Conservation (phyloP, 495 filamentous ascomycete species). For the Massariosphaeria phaeospora region DNA sequence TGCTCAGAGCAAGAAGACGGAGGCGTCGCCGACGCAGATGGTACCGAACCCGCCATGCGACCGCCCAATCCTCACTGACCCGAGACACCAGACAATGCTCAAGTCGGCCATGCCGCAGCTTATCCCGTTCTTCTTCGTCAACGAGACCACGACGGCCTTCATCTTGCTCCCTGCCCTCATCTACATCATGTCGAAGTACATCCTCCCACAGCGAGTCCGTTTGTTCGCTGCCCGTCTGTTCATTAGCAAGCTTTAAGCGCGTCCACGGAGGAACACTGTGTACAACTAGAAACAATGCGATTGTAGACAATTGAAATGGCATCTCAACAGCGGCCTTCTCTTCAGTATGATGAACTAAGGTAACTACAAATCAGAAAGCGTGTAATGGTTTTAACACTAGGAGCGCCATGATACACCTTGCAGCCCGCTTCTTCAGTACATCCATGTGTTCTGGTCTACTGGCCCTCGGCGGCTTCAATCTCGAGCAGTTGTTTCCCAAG, state of each 20-base stretch:
- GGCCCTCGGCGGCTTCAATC: too few relatives aligned
- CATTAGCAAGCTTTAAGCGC: slow-evolving; percentile 39
- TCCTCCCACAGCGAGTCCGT: slow-evolving; percentile 36
- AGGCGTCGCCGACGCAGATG: slow-evolving; percentile 16
- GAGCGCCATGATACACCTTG: too few relatives aligned
- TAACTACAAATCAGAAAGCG: too few relatives aligned
- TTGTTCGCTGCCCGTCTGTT: slow-evolving; percentile 34
- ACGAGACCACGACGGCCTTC: slow-evolving; percentile 39
- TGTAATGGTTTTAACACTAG: too few relatives aligned
- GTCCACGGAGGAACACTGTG: slow-evolving; percentile 2
- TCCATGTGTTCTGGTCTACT: too few relatives aligned
- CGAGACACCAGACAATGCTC: slow-evolving; percentile 25
- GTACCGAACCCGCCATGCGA: slow-evolving; percentile 4
- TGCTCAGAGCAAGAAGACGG: slow-evolving; percentile 26
- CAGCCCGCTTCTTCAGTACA: too few relatives aligned
- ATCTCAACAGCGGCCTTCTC: too few relatives aligned
- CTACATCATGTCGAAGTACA: slow-evolving; percentile 40
- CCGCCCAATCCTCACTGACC: slow-evolving; percentile 1
- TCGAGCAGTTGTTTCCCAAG: slow-evolving; percentile 13
- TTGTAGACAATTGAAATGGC: slow-evolving; percentile 25
- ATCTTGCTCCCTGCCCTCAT: slow-evolving; percentile 36
- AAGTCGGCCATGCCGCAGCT: slow-evolving; percentile 41
- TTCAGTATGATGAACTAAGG: too few relatives aligned
- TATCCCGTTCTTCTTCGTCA: slow-evolving; percentile 42
- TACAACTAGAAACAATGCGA: slow-evolving; percentile 22